phyloP scores from a whole-genome alignment of 2,329 filamentous ascomycete species.

The Fusarium sp. region DNA sequence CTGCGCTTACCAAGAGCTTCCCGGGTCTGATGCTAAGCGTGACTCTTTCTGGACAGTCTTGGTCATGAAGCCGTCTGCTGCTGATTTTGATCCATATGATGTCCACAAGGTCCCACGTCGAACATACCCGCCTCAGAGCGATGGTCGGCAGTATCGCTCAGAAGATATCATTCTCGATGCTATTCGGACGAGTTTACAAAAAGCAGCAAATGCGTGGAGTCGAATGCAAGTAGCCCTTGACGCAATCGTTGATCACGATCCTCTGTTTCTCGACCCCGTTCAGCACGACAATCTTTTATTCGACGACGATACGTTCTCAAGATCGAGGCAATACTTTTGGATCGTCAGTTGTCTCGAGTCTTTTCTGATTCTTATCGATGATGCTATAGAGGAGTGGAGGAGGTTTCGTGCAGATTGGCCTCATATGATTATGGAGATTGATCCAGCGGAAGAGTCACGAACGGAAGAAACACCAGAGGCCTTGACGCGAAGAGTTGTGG shows the following conservation, averaged over 20 bases:
- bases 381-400: background rate
- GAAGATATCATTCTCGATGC: background rate
- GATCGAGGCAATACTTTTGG: background rate
- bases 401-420: background rate
- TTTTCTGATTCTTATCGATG: background rate
- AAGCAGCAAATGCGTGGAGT: background rate
- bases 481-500: background rate
- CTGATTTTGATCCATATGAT: background rate
- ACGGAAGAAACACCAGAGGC: background rate
- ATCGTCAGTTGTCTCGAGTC: background rate
- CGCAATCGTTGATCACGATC: background rate
- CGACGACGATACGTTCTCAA: background rate
- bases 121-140: background rate
- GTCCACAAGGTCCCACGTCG: background rate
- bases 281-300: conserved; percentile 1
- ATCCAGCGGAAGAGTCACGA: background rate
- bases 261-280: background rate
- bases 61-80: background rate
- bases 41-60: background rate
- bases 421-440: background rate
- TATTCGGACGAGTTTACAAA: background rate
- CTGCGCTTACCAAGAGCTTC: background rate
- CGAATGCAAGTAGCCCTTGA: background rate
- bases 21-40: rapidly evolving
- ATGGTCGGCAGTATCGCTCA: background rate